Base-by-base conservation (phyloP, 1,284 basidiomycete species). In the Microbotryomycetes sp. region DNA sequence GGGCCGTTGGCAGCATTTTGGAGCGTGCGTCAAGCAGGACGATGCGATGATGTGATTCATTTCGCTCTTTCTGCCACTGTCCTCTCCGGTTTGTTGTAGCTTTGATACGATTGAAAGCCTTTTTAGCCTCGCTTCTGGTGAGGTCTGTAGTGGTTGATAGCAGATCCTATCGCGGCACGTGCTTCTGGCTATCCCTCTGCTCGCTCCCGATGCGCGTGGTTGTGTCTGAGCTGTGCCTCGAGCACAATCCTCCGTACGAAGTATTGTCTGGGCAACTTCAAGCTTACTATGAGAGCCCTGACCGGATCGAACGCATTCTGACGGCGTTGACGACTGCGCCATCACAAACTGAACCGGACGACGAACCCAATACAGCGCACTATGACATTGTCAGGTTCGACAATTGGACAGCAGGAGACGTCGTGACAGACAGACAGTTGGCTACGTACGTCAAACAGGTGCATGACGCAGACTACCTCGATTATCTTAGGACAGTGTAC, bases 181-280 rank as follows among this genome's bases (percentile, higher is more conserved):
- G 35, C 35, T 41, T 41, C 35, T 9, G 35, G 35, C 35, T 9
- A 18, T 41, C 18, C 18, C 11, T 41, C 18, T 9, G 35, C 18
- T 31, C 28, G 7, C 21, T n/a, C 4, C 15, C 52, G 18, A 57
- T 60, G 29, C 56, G 45, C 5, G 61, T 66, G 29, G 29, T 66
- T 21, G 59, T 63, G 48, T 28, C 41, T 1, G 59, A 59, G 0
- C 54, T 66, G 15, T 59, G 58, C 2, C 29, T 59, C 30, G 55
- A 72, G 0, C 76, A 77, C 55, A 52, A 75, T 51, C 76, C 76
- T 18, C 72, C 72, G 4, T 66, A 71, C 41, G 76, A 77, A 55
- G 73, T 76, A 27, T 64, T 76, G 16, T 73, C 72, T 18, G 76
- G 76, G 4, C 61, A 65, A 11, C 64, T 70, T 5, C 66, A 73